These are phyloP conservation scores for Nicotiana noctiflora DNA, from an alignment of 257 asterid genomes.

Conservation along the genomic window DNA sequence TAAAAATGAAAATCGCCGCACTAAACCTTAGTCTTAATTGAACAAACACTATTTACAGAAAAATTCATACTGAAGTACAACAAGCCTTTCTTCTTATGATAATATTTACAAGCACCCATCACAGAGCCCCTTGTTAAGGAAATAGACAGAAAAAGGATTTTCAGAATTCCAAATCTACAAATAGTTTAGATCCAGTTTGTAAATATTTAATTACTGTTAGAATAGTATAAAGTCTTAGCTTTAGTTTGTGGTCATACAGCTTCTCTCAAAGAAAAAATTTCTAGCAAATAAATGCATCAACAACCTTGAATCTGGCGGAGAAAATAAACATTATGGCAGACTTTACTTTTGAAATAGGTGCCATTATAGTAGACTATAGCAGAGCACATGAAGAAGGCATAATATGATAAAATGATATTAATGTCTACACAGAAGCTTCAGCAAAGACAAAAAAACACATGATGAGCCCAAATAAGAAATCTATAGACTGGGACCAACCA, in stretches of 20 bases:
- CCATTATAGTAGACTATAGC: not conserved
- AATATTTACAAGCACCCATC: not conserved
- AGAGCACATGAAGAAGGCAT: not conserved
- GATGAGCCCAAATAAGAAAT: conserved; percentile 6
- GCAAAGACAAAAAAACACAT: not conserved
- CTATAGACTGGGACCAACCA: conserved; percentile 29
- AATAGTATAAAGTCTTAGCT: not conserved
- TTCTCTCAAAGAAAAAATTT: not conserved
- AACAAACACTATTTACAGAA: not conserved
- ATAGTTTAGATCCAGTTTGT: not conserved
- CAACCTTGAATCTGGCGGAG: not conserved
- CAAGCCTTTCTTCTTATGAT: not conserved
- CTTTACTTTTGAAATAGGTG: too few species aligned
- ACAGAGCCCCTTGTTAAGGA: not conserved
- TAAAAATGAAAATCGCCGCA: not conserved
- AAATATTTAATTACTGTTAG: not conserved
- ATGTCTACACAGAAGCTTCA: not conserved
- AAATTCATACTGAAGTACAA: not conserved
- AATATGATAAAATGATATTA: not conserved
- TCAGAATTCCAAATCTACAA: not conserved
- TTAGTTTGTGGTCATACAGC: not conserved
- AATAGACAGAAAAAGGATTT: not conserved
- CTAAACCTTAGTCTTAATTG: not conserved
- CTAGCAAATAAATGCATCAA: not conserved
- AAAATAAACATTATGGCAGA: not conserved